These are phyloP conservation scores for Trichophyton equinum DNA, from an alignment of 2,329 filamentous ascomycete genomes.

Conservation along the genomic window DNA sequence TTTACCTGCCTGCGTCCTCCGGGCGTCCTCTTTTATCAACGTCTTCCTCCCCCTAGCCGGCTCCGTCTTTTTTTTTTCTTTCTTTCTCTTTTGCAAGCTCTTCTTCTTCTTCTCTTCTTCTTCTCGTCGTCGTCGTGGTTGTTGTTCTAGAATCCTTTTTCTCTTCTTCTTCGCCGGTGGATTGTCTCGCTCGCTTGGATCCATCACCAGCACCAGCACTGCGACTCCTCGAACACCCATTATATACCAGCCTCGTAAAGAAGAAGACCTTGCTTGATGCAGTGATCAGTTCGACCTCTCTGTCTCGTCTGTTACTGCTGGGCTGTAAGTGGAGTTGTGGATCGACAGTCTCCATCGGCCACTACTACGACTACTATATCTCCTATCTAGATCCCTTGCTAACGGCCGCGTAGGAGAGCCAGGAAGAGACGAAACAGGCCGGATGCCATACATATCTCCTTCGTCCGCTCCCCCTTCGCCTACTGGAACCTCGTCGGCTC, in stretches of 20 bases:
- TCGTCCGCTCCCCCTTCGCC: conserved; percentile 43
- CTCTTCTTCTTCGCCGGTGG: background rate
- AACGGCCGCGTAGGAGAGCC: background rate
- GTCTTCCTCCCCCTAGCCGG: background rate
- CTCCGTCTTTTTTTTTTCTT: background rate
- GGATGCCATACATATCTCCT: conserved; percentile 41
- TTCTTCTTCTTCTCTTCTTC: background rate
- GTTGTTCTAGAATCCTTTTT: background rate
- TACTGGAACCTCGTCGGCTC: background rate
- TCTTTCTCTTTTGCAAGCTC: background rate
- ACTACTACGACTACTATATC: too few species aligned
- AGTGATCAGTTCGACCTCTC: background rate
- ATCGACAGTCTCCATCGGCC: background rate
- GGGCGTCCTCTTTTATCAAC: background rate
- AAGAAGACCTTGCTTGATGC: background rate
- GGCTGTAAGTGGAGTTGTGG: background rate
- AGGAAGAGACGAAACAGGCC: conserved; percentile 17
- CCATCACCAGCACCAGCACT: background rate
- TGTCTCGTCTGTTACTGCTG: background rate
- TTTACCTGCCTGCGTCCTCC: background rate
- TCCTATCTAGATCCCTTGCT: too few species aligned
- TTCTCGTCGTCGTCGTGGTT: background rate
- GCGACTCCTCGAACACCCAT: background rate
- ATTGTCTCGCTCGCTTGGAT: background rate
- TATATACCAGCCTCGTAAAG: background rate